Evolutionary conservation across 2,329 filamentous ascomycete species (phyloP), one percentile per base, ranked within the genome.

Genomic region (Aspergillus sojae): DNA sequence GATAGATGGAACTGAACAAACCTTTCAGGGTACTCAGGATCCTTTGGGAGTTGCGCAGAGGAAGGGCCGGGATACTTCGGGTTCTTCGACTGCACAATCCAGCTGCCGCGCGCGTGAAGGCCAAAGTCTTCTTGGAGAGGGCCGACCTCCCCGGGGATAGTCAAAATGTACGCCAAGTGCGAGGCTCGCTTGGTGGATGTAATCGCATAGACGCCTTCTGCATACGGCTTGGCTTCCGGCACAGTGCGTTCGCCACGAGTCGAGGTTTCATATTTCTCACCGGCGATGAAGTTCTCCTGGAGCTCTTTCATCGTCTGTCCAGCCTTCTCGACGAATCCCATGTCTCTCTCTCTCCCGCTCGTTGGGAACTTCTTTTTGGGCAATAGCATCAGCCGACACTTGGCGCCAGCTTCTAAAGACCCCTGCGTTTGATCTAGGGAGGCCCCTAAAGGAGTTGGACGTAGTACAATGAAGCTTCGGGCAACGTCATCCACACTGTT

Each of bases 291-390:
- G 6, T 85, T 85, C 4, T 91, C 87, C 71, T 89, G 90, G n/a
- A 97, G 81, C 7, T 90, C 84, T 30, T 88, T 81, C 70, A 93
- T 88, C 0, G 86, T 87, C 0, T 83, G 81, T 6, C 86, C 84
- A 0, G 87, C 81, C 77, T 94, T 94, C 74, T 96, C 91, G 1
- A 96, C 91, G 75, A 96, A 96, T 1, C 86, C 87, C 84, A 95
- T 90, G 79, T 92, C 94, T 12, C 87, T 82, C 68, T 96, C 92
- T 12, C 80, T 80, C 16, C 86, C 85, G 23, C 85, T 89, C 59
- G 85, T 85, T 0, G 93, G 93, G 11, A 95, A 86, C 2, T 87
- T 86, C 76, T 97, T 97, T 79, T 97, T 97, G 0, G 93, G 93
- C 21, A 97, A 79, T 0, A 90, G 88, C 58, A 96, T 81, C 4